Evolutionary conservation across 2,329 filamentous ascomycete genomes (phyloP).

Genomic region (Phialophora tarda): DNA sequence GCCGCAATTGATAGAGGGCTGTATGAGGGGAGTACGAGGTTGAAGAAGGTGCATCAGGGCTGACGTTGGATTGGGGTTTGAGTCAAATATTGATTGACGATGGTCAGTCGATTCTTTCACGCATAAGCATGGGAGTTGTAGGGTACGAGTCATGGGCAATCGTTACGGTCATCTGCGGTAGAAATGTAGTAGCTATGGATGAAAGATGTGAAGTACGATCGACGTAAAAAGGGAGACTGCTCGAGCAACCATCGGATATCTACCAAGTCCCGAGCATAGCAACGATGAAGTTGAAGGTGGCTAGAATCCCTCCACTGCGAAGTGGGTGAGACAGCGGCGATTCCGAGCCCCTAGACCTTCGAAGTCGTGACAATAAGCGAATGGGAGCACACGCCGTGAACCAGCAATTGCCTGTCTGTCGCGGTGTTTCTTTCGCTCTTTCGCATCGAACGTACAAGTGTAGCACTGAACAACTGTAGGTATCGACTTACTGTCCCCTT

Average conservation of each 20-base stretch:
- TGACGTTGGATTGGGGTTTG: constrained; percentile 48
- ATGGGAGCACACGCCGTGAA: background rate
- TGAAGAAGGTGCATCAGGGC: constrained; percentile 81
- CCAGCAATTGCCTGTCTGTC: background rate
- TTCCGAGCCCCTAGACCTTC: background rate
- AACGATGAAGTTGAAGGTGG: background rate
- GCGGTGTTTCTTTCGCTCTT: background rate
- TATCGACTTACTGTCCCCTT: background rate
- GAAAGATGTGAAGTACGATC: background rate
- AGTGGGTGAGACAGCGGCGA: background rate
- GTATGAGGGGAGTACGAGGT: constrained; percentile 82
- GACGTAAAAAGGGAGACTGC: background rate
- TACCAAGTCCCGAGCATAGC: background rate
- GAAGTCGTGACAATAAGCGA: background rate
- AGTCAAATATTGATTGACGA: background rate
- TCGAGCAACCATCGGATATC: background rate
- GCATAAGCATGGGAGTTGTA: constrained; percentile 25
- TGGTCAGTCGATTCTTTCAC: background rate
- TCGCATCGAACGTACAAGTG: background rate
- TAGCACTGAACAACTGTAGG: background rate
- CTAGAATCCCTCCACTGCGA: background rate
- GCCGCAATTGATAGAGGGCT: constrained; percentile 89
- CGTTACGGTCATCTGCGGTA: background rate
- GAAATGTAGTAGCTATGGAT: background rate
- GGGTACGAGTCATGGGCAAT: background rate